Evolutionary conservation across 257 asterid genomes (phyloP), one percentile per base, ranked within the genome.

Genomic region (Lycium ferocissimum): DNA sequence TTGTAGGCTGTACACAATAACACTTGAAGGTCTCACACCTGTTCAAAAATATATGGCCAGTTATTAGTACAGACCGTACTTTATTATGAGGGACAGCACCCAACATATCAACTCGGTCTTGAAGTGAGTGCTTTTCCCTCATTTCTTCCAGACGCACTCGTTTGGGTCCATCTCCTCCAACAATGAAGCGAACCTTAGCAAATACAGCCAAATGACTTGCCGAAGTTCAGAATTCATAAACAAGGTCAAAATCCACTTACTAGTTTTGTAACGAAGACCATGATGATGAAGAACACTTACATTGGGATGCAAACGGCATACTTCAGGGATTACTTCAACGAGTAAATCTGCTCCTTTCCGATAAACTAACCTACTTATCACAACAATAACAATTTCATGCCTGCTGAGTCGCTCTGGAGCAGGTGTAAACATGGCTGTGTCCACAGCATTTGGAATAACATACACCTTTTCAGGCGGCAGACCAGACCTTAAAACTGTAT

Each of bases 151-250:
- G 83, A 53, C 97, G 92, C 85, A 97, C 99, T 90, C 98, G 92
- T 92, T 95, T 97, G 83, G 99, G 98, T 83, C 99, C 99, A 88
- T 96, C 98, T 54, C 99, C 99, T 86, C 99, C 99, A 84, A 97
- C 87, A 87, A 97, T 84, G 88, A 97, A 97, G 84, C 97, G 94
- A 86, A 97, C 98, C 99, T 95, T 86, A 62, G 85, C 33, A 79
- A 82, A 83, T 35, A 62, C 86, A 80, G 80, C 85, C 83, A 43
- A 82, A 59, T 79, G 67, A 75, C 66, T 79, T 18, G 76, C 62
- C 61, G 56, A 35, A 82, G 67, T 56, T 71, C 59, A 58, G 85
- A 53, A 70, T 45, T 69, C 61, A 40, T 69, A 61, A 17, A 54
- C 53, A 87, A 69, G 86, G 49, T 67, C 67, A n/a, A 18, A 73